These are phyloP conservation scores for Alternaria sp. DNA, from an alignment of 2,329 filamentous ascomycete species.

Conservation along the genomic window DNA sequence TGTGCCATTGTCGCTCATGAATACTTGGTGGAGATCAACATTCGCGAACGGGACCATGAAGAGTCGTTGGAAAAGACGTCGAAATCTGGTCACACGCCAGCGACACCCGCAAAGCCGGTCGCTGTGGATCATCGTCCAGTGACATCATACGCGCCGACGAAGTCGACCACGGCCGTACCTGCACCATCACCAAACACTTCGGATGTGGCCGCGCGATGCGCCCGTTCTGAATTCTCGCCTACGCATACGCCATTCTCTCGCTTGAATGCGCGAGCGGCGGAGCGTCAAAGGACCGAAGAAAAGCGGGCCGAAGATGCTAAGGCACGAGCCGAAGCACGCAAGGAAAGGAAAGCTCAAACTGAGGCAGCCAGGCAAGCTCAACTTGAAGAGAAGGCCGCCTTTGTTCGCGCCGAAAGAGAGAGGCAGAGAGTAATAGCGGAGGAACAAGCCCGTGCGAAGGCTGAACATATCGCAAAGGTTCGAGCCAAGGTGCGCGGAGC, in stretches of 20 bases:
- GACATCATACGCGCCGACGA: constrained; percentile 3
- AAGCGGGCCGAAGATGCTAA: constrained; percentile 9
- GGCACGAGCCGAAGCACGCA: constrained; percentile 11
- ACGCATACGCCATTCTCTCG: background rate
- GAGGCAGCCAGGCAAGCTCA: constrained; percentile 22
- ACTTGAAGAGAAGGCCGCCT: constrained; percentile 22
- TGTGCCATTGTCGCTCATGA: constrained; percentile 26
- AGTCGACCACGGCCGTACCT: background rate
- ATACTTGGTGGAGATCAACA: constrained; percentile 27
- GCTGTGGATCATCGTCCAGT: background rate
- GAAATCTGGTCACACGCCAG: constrained; percentile 10
- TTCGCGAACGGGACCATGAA: constrained; percentile 19
- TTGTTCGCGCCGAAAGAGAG: constrained; percentile 24
- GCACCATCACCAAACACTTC: background rate
- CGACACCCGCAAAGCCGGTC: constrained; percentile 1
- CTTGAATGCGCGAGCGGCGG: background rate
- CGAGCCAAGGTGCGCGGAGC: constrained; percentile 26
- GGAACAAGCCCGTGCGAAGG: constrained; percentile 12
- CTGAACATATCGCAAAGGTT: constrained; percentile 25
- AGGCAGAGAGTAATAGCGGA: constrained; percentile 13
- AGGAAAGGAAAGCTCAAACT: constrained; percentile 18
- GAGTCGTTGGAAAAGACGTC: constrained; percentile 25
- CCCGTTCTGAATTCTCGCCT: background rate
- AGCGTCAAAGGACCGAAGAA: constrained; percentile 10
- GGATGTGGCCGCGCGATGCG: background rate